Evolutionary conservation across 495 filamentous ascomycete genomes (phyloP), one percentile per base, ranked within the genome.

Genomic region (Hypoxylon fragiforme): DNA sequence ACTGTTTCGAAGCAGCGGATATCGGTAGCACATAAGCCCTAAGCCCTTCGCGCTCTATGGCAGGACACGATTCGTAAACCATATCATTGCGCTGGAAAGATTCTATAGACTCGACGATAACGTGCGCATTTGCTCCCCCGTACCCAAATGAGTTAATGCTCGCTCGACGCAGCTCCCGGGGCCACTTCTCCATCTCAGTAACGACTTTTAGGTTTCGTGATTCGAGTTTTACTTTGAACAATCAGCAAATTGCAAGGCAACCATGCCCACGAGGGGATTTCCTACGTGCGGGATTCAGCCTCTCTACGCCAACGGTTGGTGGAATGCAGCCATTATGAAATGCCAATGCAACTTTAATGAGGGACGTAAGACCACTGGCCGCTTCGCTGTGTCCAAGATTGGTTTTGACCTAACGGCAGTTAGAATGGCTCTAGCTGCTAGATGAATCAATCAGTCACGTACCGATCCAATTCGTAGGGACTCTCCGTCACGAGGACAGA

Each of bases 321-420:
- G 70, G 62, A 43, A 79, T 68, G 59, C 69, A 64, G 18, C 71
- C 73, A 42, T 75, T 73, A 40, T 85, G 75, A 14, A 86, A 65
- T 63, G 78, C 77, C 26, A 81, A 44, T 3, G 70, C 54, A 0
- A 73, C 71, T 52, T 86, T 85, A 42, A 85, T 77, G 2, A 85
- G 51, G 0, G 74, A 77, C 0, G 77, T 69, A n/a, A 85, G 60
- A 8, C 82, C 81, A 50, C 70, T 73, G 7, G 74, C 71, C 2
- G 68, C 77, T 59, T 85, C 82, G 4, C 72, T 52, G 51, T 85
- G 83, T 1, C 82, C 81, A 9, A 84, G 64, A 42, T 81, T 81
- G 2, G 76, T 70, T 58, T 86, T 86, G 2, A 76, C 66, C 31
- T 30, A 30, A n/a, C n/a, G n/a, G n/a, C n/a, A n/a, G n/a, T n/a